These are phyloP conservation scores for Syzygium aromaticum DNA, from an alignment of 345 rosid genomes.

Conservation along the genomic window DNA sequence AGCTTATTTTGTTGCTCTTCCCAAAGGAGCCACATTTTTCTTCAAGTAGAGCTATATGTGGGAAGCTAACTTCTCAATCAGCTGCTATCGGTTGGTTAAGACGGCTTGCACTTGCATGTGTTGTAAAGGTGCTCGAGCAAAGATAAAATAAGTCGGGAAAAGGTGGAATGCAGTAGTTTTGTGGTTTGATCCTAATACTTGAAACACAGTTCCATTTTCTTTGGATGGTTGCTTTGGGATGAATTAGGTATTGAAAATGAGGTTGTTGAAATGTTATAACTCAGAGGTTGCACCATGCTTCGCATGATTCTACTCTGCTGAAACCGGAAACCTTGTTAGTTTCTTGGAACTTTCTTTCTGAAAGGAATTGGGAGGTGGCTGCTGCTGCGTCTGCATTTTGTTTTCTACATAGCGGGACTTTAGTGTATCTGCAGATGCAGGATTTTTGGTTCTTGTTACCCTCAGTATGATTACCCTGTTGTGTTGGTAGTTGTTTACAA, in stretches of 20 bases:
- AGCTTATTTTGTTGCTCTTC: not conserved
- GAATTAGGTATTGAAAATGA: not conserved
- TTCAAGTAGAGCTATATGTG: not conserved
- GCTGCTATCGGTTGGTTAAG: not conserved
- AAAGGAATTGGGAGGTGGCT: not conserved
- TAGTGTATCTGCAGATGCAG: not conserved
- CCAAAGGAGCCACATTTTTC: too few species aligned
- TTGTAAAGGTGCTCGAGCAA: not conserved
- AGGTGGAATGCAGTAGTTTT: not conserved
- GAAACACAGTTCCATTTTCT: not conserved
- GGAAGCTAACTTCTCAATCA: not conserved
- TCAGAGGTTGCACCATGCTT: not conserved
- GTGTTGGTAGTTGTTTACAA: not conserved
- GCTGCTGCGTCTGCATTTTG: not conserved
- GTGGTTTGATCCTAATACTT: not conserved
- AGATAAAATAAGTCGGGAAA: not conserved
- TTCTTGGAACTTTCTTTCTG: not conserved
- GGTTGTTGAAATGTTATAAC: not conserved
- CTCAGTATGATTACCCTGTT: not conserved
- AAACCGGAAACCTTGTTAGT: not conserved
- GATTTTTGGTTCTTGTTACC: not conserved
- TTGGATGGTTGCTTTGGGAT: not conserved
- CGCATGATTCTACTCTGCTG: not conserved
- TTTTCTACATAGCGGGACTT: not conserved
- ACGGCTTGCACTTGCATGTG: not conserved